Evolutionary conservation across 2,329 filamentous ascomycete genomes (phyloP).

Genomic region (Clarireedia sp.): DNA sequence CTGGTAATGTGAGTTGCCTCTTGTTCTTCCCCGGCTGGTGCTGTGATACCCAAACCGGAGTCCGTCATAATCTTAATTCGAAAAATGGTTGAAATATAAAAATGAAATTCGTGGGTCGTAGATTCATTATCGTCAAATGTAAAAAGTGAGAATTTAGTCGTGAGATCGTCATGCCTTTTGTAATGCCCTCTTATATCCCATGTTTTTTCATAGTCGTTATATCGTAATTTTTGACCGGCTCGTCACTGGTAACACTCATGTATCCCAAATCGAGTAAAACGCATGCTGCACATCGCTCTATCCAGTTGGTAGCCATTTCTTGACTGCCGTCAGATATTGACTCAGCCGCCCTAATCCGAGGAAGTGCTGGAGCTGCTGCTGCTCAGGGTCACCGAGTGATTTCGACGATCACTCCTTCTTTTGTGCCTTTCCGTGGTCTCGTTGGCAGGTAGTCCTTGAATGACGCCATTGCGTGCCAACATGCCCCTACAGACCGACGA

Average conservation of each 20-base stretch:
- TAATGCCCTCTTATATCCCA: slow-evolving; percentile 14
- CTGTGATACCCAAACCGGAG: slow-evolving; percentile 26
- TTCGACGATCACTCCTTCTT: slow-evolving; percentile 24
- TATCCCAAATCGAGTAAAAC: neutral
- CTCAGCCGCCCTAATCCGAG: slow-evolving; percentile 23
- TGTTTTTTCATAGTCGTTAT: slow-evolving; percentile 18
- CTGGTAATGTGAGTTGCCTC: slow-evolving; percentile 28
- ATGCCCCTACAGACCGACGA: slow-evolving; percentile 96
- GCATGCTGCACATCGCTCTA: neutral
- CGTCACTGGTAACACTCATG: neutral
- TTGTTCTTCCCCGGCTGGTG: slow-evolving; percentile 24
- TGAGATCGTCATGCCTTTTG: neutral
- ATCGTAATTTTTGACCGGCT: slow-evolving; percentile 5
- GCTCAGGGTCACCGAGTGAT: slow-evolving; percentile 29
- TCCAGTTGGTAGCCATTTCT: slow-evolving; percentile 20
- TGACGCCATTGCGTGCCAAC: slow-evolving; percentile 62
- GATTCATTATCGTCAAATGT: neutral
- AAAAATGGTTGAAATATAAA: neutral
- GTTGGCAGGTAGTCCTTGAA: slow-evolving; percentile 53
- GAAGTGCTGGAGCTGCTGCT: slow-evolving; percentile 30
- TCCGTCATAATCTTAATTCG: slow-evolving; percentile 19
- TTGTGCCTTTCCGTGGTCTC: slow-evolving; percentile 28
- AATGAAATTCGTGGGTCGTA: neutral
- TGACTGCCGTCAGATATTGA: slow-evolving; percentile 21
- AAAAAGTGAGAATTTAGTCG: neutral